Evolutionary conservation across 2,329 filamentous ascomycete species (phyloP).

Genomic region (Ceratocystiopsis minuta): DNA sequence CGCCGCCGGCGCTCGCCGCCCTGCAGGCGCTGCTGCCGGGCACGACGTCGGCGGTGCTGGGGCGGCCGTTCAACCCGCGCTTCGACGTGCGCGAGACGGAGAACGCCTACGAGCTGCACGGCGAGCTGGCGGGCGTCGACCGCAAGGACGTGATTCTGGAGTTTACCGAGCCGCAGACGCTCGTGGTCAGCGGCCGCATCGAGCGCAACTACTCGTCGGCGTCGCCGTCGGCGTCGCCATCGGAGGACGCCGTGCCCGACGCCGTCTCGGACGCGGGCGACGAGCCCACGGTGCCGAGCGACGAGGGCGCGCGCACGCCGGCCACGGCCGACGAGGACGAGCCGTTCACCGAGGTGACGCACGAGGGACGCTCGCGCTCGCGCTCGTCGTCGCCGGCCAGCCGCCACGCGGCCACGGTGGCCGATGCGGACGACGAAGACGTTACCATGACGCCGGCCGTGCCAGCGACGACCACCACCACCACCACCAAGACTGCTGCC

Average conservation of each 20-base stretch:
- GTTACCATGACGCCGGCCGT: constrained; percentile 4
- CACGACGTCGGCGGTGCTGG: too few relatives aligned
- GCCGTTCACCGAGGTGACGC: constrained; percentile 19
- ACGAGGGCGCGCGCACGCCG: constrained; percentile 2
- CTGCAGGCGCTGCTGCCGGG: too few relatives aligned
- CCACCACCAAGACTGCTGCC: constrained; percentile 5
- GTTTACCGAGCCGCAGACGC: constrained; percentile 58
- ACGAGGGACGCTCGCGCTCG: background rate
- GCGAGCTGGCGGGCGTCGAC: constrained; percentile 58
- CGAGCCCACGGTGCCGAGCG: constrained; percentile 7
- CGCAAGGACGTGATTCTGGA: constrained; percentile 62
- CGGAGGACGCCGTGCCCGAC: background rate
- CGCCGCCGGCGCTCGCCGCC: constrained; percentile 3
- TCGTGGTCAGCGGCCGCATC: constrained; percentile 50
- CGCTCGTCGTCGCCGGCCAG: constrained; percentile 13
- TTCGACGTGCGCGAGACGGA: constrained; percentile 62
- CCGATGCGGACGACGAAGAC: constrained; percentile 12
- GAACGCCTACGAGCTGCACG: constrained; percentile 55
- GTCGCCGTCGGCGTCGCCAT: constrained; percentile 23
- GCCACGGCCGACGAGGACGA: constrained; percentile 21
- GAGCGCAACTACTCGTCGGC: constrained; percentile 45
- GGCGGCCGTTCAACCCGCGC: constrained; percentile 48
- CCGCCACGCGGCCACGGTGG: constrained; percentile 29
- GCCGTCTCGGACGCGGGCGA: background rate
- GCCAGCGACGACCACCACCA: constrained; percentile 3